Percentiles rank a stretch among this genome's conserved stretches.
Conservation (phyloP, 495 filamentous ascomycete species). For the Gamarada debralockiae region DNA sequence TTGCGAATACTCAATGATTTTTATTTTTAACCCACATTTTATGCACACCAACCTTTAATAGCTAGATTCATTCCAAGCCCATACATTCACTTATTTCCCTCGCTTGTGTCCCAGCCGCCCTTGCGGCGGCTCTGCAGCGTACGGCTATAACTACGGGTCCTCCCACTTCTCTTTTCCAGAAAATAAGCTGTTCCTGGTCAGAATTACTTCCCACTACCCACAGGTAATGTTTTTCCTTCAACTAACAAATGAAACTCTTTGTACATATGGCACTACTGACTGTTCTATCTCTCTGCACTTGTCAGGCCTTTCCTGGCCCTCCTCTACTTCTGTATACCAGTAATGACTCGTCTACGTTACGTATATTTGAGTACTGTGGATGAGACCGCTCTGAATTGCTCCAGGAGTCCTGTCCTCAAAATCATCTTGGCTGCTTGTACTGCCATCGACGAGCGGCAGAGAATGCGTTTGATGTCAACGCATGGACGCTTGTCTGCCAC, state of each 20-base stretch:
- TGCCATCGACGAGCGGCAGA: slow-evolving; percentile 26
- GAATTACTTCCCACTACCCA: slow-evolving; percentile 8
- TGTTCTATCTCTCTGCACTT: slow-evolving; percentile 17
- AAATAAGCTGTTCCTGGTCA: slow-evolving; percentile 8
- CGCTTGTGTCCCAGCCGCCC: not conserved
- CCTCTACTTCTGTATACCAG: slow-evolving; percentile 10
- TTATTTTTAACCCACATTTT: too few species aligned
- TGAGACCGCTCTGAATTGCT: slow-evolving; percentile 23
- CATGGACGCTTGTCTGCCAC: slow-evolving; percentile 23
- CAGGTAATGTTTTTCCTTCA: not conserved
- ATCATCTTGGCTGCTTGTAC: slow-evolving; percentile 30
- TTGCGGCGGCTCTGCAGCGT: slow-evolving; percentile 26
- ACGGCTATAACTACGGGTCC: slow-evolving; percentile 23
- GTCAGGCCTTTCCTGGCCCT: slow-evolving; percentile 9
- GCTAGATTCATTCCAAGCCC: too few species aligned
- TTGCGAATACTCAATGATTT: too few species aligned
- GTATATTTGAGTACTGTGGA: slow-evolving; percentile 13
- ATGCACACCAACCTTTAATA: too few species aligned
- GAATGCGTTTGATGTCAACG: slow-evolving; percentile 23
- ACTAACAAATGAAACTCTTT: too few species aligned
- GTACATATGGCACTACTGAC: slow-evolving; percentile 1
- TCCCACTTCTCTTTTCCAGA: slow-evolving; percentile 12
- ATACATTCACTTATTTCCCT: not conserved
- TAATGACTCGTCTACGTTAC: slow-evolving; percentile 17
- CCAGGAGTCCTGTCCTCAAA: slow-evolving; percentile 25